Evolutionary conservation across 1,139 yeast genomes (phyloP).

Genomic region (Magnusiomyces clavatus): DNA sequence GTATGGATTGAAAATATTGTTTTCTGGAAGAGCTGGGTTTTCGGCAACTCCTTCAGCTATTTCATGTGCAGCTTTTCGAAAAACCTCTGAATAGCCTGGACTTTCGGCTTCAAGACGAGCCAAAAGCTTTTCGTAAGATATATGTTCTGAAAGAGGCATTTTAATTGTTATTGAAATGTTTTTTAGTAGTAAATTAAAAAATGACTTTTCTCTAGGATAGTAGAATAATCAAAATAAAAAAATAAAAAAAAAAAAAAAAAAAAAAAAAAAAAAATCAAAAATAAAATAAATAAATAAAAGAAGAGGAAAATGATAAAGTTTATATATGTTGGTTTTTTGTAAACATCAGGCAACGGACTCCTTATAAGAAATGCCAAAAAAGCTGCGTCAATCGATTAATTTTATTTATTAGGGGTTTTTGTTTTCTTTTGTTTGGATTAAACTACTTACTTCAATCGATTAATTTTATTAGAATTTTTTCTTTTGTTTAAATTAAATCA

Average conservation of each 20-base stretch:
- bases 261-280: too few species aligned
- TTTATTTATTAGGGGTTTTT: too few species aligned
- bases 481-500: too few species aligned
- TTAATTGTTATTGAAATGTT: not conserved
- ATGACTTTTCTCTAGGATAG: too few species aligned
- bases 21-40: not conserved
- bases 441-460: too few species aligned
- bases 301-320: not conserved
- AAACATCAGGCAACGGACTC: not conserved
- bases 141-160: constrained; percentile 1
- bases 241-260: too few species aligned
- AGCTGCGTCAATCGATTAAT: too few species aligned
- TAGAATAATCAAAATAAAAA: too few species aligned
- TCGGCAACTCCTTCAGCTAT: not conserved
- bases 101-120: not conserved
- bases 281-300: not conserved
- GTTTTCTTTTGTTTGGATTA: too few species aligned
- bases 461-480: too few species aligned
- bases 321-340: constrained; percentile 1
- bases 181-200: not conserved
- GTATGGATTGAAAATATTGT: constrained; percentile 16
- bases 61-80: not conserved
- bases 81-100: not conserved
- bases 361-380: too few species aligned
- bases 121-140: not conserved